phyloP scores from a whole-genome alignment of 2,329 filamentous ascomycete genomes.

The Zelopaecilomyces penicillatus region DNA sequence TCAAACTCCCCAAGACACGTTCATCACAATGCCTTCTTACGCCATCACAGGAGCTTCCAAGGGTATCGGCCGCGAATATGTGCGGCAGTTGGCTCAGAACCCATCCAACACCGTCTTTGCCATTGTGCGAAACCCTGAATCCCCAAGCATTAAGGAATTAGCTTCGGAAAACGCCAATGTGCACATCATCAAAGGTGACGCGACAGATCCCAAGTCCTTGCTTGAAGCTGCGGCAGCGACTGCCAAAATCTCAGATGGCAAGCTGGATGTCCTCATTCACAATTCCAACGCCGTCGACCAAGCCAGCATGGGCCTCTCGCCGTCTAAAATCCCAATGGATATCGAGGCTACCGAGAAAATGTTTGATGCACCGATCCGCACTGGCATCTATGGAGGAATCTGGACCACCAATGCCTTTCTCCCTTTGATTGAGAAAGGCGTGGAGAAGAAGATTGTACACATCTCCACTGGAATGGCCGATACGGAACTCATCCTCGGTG shows the following conservation, averaged over 20 bases:
- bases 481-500: constrained; percentile 15
- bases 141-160: constrained; percentile 17
- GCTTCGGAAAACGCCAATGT: constrained; percentile 22
- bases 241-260: constrained; percentile 25
- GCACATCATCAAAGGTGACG: constrained; percentile 28
- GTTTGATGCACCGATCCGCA: constrained; percentile 32
- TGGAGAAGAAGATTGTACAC: constrained; percentile 32
- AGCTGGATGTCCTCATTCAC: constrained; percentile 33
- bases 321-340: constrained; percentile 10
- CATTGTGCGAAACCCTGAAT: constrained; percentile 26
- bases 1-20: neutral
- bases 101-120: constrained; percentile 28
- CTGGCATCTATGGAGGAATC: constrained; percentile 16
- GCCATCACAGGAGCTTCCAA: constrained; percentile 11
- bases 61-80: constrained; percentile 18
- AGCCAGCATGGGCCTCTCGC: constrained; percentile 9
- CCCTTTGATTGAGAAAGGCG: constrained; percentile 28
- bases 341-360: constrained; percentile 5
- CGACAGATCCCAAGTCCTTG: constrained; percentile 24
- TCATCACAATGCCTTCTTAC: constrained; percentile 9
- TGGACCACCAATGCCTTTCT: constrained; percentile 29
- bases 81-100: constrained; percentile 20
- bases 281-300: constrained; percentile 24
- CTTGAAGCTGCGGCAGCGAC: constrained; percentile 23
- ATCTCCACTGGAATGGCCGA: constrained; percentile 30